Conservation (phyloP, 768 basidiomycete genomes). For the Calocera viscosa region DNA sequence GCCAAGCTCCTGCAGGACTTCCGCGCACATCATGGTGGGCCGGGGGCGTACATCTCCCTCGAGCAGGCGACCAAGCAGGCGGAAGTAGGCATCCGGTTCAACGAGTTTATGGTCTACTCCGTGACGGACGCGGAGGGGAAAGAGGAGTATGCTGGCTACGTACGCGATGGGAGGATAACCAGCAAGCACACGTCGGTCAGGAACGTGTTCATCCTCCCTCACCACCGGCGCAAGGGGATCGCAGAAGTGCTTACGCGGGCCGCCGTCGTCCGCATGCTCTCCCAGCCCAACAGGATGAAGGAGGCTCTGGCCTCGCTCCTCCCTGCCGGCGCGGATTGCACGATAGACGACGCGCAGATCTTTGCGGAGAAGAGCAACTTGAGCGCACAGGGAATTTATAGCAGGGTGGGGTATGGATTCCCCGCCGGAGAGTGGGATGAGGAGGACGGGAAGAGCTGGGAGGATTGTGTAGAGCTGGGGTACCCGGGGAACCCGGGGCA, state of each 20-base stretch:
- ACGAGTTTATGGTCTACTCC: neutral
- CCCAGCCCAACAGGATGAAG: neutral
- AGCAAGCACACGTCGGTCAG: neutral
- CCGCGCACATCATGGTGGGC: neutral
- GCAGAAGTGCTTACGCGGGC: neutral
- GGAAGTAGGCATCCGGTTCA: neutral
- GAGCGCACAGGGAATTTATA: neutral
- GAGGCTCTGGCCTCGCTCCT: neutral
- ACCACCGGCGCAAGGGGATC: neutral
- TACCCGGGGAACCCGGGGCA: neutral
- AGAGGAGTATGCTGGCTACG: neutral
- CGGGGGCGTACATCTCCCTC: neutral
- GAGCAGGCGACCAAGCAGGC: neutral
- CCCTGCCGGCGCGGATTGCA: neutral
- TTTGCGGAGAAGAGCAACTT: slow-evolving; percentile 6
- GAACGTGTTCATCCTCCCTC: neutral
- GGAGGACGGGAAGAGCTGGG: slow-evolving; percentile 6
- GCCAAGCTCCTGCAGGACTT: neutral
- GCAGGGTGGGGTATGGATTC: neutral
- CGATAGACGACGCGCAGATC: neutral
- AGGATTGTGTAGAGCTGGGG: neutral
- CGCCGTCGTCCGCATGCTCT: neutral
- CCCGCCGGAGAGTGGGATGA: neutral
- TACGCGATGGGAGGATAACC: neutral
- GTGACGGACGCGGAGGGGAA: neutral